Conservation (phyloP, 202 grass and related monocot genomes). For the Panicum hallii region DNA sequence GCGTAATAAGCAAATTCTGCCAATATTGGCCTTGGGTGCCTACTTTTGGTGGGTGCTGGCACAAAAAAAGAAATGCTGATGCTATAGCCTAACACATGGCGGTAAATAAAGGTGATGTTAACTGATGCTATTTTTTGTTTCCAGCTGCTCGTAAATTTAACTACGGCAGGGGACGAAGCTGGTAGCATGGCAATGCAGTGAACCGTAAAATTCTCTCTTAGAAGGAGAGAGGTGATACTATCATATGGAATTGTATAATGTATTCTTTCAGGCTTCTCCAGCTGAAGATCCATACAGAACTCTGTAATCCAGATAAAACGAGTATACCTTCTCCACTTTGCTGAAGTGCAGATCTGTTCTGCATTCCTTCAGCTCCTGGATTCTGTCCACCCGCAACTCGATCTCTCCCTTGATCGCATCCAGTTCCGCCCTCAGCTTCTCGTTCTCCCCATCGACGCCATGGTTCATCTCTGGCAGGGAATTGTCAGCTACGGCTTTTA, state of each 20-base stretch:
- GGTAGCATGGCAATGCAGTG: neutral
- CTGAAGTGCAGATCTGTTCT: constrained; percentile 30
- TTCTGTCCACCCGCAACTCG: constrained; percentile 40
- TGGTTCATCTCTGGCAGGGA: constrained; percentile 38
- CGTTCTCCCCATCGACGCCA: constrained; percentile 60
- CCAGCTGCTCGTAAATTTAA: neutral
- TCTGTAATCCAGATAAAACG: neutral
- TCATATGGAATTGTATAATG: neutral
- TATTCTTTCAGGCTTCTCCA: neutral
- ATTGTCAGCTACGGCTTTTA: neutral
- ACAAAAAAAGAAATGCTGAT: neutral
- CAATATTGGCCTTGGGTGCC: neutral
- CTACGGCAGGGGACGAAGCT: neutral
- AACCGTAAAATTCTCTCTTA: neutral
- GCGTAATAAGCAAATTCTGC: neutral
- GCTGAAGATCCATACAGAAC: neutral
- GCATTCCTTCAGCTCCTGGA: constrained; percentile 52
- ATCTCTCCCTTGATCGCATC: constrained; percentile 53
- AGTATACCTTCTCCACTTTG: constrained; percentile 41
- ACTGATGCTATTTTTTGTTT: neutral
- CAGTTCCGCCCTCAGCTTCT: constrained; percentile 47
- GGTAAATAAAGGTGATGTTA: neutral
- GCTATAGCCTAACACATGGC: neutral
- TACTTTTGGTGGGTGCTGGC: neutral
- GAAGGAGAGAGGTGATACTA: neutral